Base-by-base conservation (phyloP, 1,284 basidiomycete species). In the Malassezia psittaci region DNA sequence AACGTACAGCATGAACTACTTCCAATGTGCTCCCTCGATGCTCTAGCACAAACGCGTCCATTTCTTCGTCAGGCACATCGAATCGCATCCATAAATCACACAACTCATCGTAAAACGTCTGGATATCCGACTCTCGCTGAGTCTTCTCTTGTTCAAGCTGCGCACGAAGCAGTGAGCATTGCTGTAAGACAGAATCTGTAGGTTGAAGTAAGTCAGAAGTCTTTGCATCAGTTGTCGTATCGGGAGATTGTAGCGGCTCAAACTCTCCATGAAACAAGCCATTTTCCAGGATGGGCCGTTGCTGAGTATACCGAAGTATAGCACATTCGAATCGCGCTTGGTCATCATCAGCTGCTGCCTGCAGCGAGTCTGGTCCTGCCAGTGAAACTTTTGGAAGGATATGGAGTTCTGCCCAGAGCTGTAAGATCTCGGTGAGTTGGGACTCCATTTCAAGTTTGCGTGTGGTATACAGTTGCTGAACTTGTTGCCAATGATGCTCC, bases 21-120 rank as follows among this genome's bases (percentile, higher is more conserved):
- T 80, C 81, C 46, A 85, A 82, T 9, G 86, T 89, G 63, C 83
- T 85, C 1, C 90, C 90, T 39, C 84, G 78, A 56, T 74, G 64
- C 24, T 64, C 65, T 54, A 65, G 61, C 38, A 74, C 72, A 42
- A 74, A 74, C 1, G 63, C 67, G 16, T 72, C 72, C 66, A 73
- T 69, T 51, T 70, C 72, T 16, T 63, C 64, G 43, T 71, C 67
- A 5, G 63, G 63, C n/a, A 71, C 71, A 36, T 69, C 70, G 37
- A 71, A 72, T 10, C 65, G 61, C 54, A 60, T 61, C 72, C 72
- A 74, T n/a, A 74, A 61, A 56, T 64, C 63, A 48, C 61, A 63
- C 19, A 74, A 61, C 54, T 74, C 69, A 50, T 74, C 72, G 57
- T 72, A 74, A 6, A 71, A 52, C 10, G 62, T 50, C 56, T 74